Evolutionary conservation across 2,329 filamentous ascomycete genomes (phyloP).

Genomic region (Colletotrichum sp.): DNA sequence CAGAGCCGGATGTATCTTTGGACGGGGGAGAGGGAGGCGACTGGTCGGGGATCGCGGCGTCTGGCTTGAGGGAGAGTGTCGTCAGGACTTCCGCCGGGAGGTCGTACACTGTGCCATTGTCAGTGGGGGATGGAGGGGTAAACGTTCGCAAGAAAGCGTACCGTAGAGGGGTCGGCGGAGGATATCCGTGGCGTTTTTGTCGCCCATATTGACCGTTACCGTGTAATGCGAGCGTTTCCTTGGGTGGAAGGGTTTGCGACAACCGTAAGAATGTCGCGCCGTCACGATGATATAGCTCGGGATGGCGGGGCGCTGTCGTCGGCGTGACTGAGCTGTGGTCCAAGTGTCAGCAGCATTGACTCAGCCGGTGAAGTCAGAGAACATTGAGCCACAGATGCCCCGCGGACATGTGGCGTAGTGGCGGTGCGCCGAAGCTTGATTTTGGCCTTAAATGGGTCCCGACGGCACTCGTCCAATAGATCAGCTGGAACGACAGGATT

Average conservation of each 20-base stretch:
- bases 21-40: slow-evolving; percentile 22
- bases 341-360: neutral
- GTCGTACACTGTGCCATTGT: slow-evolving; percentile 71
- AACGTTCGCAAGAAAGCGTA: slow-evolving; percentile 28
- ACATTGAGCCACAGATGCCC: neutral
- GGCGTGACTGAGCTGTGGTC: slow-evolving; percentile 3
- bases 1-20: slow-evolving; percentile 26
- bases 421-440: neutral
- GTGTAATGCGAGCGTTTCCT: neutral
- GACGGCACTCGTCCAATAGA: neutral
- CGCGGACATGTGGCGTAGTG: neutral
- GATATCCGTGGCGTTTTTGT: slow-evolving; percentile 47
- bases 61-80: slow-evolving; percentile 60
- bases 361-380: slow-evolving; percentile 13
- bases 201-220: slow-evolving; percentile 34
- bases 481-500: neutral
- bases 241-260: neutral
- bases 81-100: slow-evolving; percentile 76
- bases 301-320: neutral
- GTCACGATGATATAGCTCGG: slow-evolving; percentile 4
- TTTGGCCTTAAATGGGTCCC: neutral
- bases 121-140: slow-evolving; percentile 10
- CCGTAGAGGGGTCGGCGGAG: slow-evolving; percentile 58
- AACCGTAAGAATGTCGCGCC: neutral
- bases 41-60: slow-evolving; percentile 28